Evolutionary conservation across 352 stramenopile genomes (phyloP), one percentile per base, ranked within the genome.

Genomic region (Phytophthora sp.): DNA sequence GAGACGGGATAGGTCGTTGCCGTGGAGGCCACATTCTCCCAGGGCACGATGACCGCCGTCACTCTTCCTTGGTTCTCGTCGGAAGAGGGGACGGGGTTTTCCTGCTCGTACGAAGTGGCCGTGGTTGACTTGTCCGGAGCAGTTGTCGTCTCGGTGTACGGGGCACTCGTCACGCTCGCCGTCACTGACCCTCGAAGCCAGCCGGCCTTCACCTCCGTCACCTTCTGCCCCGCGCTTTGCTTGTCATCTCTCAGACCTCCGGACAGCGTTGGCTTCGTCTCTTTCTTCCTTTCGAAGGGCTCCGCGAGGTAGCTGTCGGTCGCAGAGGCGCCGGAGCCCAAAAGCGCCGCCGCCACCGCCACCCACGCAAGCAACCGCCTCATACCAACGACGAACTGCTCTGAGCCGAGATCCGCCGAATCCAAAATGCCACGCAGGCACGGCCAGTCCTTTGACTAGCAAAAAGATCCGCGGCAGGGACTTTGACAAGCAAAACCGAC

Each of bases 1-100:
- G 28, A 6, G 11, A 11, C 28, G 28, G 28, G 11, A 11, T 34
- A 11, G 11, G 11, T 34, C 28, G 28, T 6, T 11, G 6, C 28
- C 28, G 6, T 34, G 11, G 28, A 11, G 11, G 28, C 28, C 28
- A 11, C 28, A 6, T 7, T 32, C 15, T 28, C 23, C 54, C 54
- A 62, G 8, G 54, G 54, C n/a, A 62, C n/a, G 12, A 62, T 35
- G 13, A 62, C 42, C n/a, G 43, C 28, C 23, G 42, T 49, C 13
- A 62, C 54, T 20, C 28, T 17, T 18, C 21, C 26, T 38, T 54
- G 42, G 23, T 54, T 52, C n/a, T 34, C 4, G 6, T n/a, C 0
- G 17, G 8, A 44, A 28, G n/a, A 8, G 38, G 38, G 5, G 38
- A 15, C 24, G 20, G 4, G 38, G 38, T 44, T 44, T 17, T 11